These are phyloP conservation scores for Luvunga scandens DNA, from an alignment of 345 rosid species.

Conservation along the genomic window DNA sequence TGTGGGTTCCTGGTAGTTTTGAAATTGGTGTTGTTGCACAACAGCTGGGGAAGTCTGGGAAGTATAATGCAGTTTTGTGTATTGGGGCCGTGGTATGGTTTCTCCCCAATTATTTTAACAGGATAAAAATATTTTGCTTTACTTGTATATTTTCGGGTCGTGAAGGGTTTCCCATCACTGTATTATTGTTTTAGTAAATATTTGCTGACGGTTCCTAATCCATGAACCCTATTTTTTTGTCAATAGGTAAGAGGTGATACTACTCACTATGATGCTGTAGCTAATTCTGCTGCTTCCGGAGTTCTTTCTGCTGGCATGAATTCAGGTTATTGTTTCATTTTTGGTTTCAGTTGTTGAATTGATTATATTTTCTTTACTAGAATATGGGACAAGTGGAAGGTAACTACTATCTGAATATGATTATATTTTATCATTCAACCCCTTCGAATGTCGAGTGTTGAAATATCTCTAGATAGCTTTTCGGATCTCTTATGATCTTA, in stretches of 20 bases:
- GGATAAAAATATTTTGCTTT: background rate
- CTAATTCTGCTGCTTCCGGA: constrained; percentile 93
- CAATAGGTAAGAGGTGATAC: constrained; percentile 93
- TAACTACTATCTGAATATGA: background rate
- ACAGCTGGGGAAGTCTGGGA: constrained; percentile 72
- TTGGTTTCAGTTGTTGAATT: background rate
- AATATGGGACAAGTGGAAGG: background rate
- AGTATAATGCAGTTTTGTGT: constrained; percentile 71
- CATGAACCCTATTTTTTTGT: constrained; percentile 9
- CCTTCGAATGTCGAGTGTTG: background rate
- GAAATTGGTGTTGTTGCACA: constrained; percentile 78
- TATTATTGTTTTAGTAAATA: background rate
- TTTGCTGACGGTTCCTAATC: constrained; percentile 13
- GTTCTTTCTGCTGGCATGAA: constrained; percentile 94
- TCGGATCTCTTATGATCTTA: background rate
- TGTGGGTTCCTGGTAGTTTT: constrained; percentile 97
- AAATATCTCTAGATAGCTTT: background rate
- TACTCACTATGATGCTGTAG: constrained; percentile 93
- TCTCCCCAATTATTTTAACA: background rate
- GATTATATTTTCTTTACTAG: background rate
- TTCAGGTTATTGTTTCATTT: constrained; percentile 54
- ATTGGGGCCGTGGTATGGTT: constrained; percentile 95
- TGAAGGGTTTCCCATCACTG: background rate
- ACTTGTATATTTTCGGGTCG: background rate
- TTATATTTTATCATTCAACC: background rate